Evolutionary conservation across 129 eudicot species (phyloP).

Genomic region (Arctium lappa): DNA sequence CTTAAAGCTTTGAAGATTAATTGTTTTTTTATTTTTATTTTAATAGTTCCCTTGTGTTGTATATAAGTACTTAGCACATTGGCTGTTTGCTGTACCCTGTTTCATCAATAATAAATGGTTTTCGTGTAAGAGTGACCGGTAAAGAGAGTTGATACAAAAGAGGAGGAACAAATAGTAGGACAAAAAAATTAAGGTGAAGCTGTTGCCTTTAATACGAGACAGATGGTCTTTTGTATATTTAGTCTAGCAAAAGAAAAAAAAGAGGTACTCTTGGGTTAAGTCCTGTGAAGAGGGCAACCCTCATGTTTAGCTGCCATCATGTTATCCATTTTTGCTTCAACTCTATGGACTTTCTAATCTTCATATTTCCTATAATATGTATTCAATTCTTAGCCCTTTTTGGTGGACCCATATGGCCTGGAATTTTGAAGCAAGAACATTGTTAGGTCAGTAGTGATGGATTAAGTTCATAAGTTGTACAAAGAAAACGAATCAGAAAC

Average conservation of each 20-base stretch:
- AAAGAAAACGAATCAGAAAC: neutral
- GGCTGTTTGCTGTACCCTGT: slow-evolving; percentile 1
- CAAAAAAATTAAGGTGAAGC: neutral
- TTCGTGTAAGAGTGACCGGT: slow-evolving; percentile 5
- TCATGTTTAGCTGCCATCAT: neutral
- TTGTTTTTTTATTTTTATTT: neutral
- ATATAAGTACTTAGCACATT: neutral
- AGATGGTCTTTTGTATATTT: neutral
- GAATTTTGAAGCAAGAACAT: slow-evolving; percentile 1
- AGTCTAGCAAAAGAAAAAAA: neutral
- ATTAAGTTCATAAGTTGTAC: neutral
- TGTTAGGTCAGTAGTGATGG: slow-evolving; percentile 9
- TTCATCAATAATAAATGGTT: neutral
- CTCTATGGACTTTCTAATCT: neutral
- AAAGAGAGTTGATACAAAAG: neutral
- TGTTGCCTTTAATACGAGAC: neutral
- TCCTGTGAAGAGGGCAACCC: too few species aligned
- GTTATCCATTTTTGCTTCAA: neutral
- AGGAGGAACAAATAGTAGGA: slow-evolving; percentile 8
- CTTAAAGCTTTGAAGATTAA: slow-evolving; percentile 3
- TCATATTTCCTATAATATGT: neutral
- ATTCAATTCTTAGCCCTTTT: neutral
- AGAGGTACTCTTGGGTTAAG: too few species aligned
- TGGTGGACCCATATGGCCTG: slow-evolving; percentile 12
- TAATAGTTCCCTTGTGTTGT: neutral